Percentiles rank a stretch among this genome's conserved stretches.
Conservation (phyloP, 2,329 filamentous ascomycete genomes). For the Fusarium odoratissimum region DNA sequence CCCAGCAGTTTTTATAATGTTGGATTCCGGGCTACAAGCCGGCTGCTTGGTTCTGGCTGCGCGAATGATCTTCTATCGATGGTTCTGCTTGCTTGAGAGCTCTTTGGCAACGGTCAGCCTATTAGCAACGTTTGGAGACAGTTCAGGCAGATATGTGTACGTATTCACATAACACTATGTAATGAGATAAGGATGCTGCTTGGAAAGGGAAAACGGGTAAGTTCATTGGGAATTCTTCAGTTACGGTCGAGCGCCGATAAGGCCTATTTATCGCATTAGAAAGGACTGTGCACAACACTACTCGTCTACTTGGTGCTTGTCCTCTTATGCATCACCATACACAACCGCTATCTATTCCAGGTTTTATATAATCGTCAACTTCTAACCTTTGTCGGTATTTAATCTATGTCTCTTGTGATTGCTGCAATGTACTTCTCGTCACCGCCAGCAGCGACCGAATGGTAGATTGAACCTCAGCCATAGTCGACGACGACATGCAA, state of each 20-base stretch:
- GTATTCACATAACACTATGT: background rate
- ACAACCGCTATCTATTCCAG: background rate
- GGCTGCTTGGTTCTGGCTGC: background rate
- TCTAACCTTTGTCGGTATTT: background rate
- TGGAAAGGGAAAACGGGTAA: background rate
- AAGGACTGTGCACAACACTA: too few relatives aligned
- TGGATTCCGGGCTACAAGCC: background rate
- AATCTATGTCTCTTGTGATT: background rate
- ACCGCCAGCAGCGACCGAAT: background rate
- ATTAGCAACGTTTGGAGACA: background rate
- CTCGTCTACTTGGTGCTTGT: too few relatives aligned
- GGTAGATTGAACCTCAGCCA: background rate
- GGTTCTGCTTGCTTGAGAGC: background rate
- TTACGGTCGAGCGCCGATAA: background rate
- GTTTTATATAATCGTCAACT: background rate
- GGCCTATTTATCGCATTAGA: background rate
- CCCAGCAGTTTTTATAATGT: too few relatives aligned
- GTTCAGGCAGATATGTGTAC: background rate
- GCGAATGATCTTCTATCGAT: background rate
- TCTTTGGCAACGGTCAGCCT: background rate
- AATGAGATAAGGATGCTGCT: background rate
- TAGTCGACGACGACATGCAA: background rate
- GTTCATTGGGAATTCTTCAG: too few relatives aligned
- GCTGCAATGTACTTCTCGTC: background rate
- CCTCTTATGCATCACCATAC: background rate